Base-by-base conservation (phyloP, 1,139 yeast species). In the Pichia kudriavzevii region DNA sequence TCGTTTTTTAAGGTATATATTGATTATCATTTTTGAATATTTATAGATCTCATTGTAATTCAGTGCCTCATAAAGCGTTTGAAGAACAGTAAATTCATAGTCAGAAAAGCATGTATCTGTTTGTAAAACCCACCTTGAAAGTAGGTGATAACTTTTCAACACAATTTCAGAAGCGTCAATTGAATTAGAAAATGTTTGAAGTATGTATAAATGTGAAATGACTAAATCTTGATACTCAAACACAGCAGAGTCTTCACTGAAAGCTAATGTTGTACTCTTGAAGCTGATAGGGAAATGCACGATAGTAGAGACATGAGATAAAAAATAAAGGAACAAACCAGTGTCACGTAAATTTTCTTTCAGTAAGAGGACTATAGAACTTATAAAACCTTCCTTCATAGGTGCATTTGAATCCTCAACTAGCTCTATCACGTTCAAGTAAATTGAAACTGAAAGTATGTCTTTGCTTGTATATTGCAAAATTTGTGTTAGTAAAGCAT, bases 311-410 rank as follows among this genome's bases (percentile, higher is more conserved):
- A 53, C 33, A 4, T 47, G 43, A 1, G 58, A 52, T 3, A 53
- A 40, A 24, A 53, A 49, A 27, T 39, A 51, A 4, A 52, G 35
- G 29, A 55, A 53, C 10, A 53, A 30, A 1, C 58, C 58, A 12
- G 51, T 49, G 31, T 55, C 59, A 15, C 35, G 41, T 4, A 52
- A 18, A 2, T 36, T 38, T 18, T 41, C 40, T 24, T 52, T 53
- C 11, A 34, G 28, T 5, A 34, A 28, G 3, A 53, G 22, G 12
- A 56, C 46, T 7, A 49, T 32, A 5, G 38, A 36, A 9, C 54
- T 44, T 2, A 52, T 42, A 1, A 45, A 11, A 1, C 37, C 26
- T 11, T 45, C 40, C 29, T 40, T 49, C 7, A 4, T 37, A 21
- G 3, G 33, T 18, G 9, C 30, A 22, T 14, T 31, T 34, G 12